Percentiles rank a stretch among this genome's conserved stretches.
Evolutionary conservation across 2,329 filamentous ascomycete species (phyloP).

Genomic region (Mycosphaerella arachidis): DNA sequence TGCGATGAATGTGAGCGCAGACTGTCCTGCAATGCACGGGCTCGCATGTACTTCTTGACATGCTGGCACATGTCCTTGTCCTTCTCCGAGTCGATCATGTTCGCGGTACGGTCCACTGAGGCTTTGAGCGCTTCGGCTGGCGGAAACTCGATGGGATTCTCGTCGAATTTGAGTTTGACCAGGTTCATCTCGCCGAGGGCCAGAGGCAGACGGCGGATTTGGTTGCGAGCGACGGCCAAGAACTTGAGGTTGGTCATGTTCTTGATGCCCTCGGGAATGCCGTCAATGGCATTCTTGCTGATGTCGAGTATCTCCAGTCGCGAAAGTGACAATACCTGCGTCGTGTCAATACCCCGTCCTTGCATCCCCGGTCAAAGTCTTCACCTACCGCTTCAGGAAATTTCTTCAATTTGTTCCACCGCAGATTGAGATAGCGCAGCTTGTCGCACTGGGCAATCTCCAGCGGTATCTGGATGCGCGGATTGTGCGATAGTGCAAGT

Average conservation of each 20-base stretch:
- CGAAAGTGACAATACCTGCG: conserved; percentile 75
- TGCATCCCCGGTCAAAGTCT: neutral
- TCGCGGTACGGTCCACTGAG: conserved; percentile 18
- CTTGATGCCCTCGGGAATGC: conserved; percentile 72
- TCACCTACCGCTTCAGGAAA: conserved; percentile 60
- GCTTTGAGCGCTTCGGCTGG: conserved; percentile 43
- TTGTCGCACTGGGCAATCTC: conserved; percentile 73
- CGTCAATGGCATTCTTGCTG: conserved; percentile 76
- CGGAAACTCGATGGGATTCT: conserved; percentile 79
- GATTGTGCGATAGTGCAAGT: conserved; percentile 77
- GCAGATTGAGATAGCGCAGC: conserved; percentile 73
- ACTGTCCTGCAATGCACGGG: conserved; percentile 35
- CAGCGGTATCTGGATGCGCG: conserved; percentile 62
- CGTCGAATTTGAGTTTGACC: conserved; percentile 83
- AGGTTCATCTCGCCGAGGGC: conserved; percentile 89
- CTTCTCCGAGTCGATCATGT: conserved; percentile 54
- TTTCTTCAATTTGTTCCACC: conserved; percentile 67
- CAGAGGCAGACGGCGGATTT: conserved; percentile 75
- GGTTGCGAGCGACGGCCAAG: conserved; percentile 79
- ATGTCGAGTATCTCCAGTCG: conserved; percentile 91
- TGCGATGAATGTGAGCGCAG: conserved; percentile 19
- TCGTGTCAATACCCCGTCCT: neutral
- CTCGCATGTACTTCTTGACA: conserved; percentile 55
- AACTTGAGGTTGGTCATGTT: conserved; percentile 84
- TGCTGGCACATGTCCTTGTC: conserved; percentile 57